Percentiles rank a stretch among this genome's conserved stretches.
Evolutionary conservation across 257 asterid genomes (phyloP).

Genomic region (Asclepias syriaca): DNA sequence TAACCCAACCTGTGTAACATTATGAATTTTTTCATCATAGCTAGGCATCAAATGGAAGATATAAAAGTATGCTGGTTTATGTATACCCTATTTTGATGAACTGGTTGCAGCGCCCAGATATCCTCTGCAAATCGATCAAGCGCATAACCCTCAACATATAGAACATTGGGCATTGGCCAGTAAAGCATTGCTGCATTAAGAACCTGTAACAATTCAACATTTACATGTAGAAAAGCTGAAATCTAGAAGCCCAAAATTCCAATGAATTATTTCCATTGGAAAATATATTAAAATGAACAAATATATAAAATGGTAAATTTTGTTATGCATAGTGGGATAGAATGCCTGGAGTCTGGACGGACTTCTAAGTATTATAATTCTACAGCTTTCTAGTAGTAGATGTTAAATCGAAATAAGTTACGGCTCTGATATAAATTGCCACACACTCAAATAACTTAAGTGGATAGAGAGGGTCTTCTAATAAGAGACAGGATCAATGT

Average conservation of each 20-base stretch:
- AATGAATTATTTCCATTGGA: neutral
- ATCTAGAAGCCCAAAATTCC: neutral
- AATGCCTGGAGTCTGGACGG: neutral
- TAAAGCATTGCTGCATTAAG: constrained; percentile 98
- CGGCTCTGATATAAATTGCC: too few species aligned
- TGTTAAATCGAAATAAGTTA: too few species aligned
- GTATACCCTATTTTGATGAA: constrained; percentile 81
- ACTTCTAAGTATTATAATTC: neutral
- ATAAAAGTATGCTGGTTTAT: constrained; percentile 6
- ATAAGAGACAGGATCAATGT: neutral
- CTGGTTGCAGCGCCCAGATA: constrained; percentile 76
- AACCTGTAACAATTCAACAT: constrained; percentile 57
- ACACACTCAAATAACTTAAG: too few species aligned
- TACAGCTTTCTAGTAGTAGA: neutral
- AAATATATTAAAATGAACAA: neutral
- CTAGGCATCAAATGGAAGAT: constrained; percentile 6
- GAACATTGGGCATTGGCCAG: constrained; percentile 86
- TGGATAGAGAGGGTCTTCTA: too few species aligned
- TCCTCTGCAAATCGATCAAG: constrained; percentile 92
- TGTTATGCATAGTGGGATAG: neutral
- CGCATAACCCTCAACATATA: constrained; percentile 93
- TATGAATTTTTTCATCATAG: constrained; percentile 8
- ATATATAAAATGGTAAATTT: neutral
- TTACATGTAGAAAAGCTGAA: constrained; percentile 19
- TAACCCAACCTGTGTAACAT: constrained; percentile 60